Percentiles rank a stretch among this genome's conserved stretches.
Conservation (phyloP, 176 grass and related monocot species). For the Musa troglodytarum region DNA sequence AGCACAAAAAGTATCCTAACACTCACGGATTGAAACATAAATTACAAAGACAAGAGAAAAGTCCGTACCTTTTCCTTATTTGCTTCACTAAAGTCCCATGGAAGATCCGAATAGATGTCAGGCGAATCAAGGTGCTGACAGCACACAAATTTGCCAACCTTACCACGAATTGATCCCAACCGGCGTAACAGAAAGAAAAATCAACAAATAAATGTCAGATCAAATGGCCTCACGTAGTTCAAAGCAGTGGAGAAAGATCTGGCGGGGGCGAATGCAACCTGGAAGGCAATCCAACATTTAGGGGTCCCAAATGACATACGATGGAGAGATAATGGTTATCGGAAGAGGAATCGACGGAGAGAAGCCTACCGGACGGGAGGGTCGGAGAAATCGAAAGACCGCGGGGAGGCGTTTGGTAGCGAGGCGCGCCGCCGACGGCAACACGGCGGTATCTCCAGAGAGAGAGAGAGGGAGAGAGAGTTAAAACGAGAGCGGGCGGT, state of each 20-base stretch:
- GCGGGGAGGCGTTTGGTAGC: background rate
- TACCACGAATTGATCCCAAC: too few relatives aligned
- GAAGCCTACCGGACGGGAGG: constrained; percentile 21
- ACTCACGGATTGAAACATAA: too few relatives aligned
- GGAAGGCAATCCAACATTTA: background rate
- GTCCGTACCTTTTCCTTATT: background rate
- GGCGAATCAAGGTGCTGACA: background rate
- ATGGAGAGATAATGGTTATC: too few relatives aligned
- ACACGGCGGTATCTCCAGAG: background rate
- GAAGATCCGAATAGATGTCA: background rate
- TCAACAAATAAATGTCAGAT: background rate
- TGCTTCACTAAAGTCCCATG: too few relatives aligned
- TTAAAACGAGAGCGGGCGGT: too few relatives aligned
- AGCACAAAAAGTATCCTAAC: too few relatives aligned
- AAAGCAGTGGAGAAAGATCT: constrained; percentile 33
- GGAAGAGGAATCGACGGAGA: background rate
- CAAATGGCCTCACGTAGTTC: constrained; percentile 5
- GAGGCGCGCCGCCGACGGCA: too few relatives aligned
- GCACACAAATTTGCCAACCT: too few relatives aligned
- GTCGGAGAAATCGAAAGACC: constrained; percentile 2
- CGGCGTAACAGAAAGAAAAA: background rate
- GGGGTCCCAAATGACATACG: background rate
- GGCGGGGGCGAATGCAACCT: constrained; percentile 16
- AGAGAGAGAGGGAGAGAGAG: background rate
- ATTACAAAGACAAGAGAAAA: background rate